Conservation (phyloP, 2,329 filamentous ascomycete genomes). For the Dactylellina drechsleri region DNA sequence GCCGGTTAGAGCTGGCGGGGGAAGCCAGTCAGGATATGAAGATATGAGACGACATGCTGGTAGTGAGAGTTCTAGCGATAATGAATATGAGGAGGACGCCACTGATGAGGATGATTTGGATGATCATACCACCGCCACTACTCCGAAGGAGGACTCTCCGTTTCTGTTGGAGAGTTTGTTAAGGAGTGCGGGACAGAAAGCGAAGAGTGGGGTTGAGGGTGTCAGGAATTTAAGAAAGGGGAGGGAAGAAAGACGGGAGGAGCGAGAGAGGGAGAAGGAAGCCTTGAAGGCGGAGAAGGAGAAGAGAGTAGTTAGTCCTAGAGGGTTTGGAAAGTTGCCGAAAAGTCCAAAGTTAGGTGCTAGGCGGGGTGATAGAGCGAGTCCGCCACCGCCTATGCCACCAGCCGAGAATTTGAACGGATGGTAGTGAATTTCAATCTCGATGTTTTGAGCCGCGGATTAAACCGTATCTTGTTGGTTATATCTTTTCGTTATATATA, state of each 20-base stretch:
- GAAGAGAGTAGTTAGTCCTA: constrained; percentile 68
- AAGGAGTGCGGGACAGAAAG: constrained; percentile 53
- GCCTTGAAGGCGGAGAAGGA: constrained; percentile 72
- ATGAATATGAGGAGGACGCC: constrained; percentile 51
- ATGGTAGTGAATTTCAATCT: constrained; percentile 15
- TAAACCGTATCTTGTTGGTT: not conserved
- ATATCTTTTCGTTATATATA: not conserved
- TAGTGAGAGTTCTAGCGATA: constrained; percentile 52
- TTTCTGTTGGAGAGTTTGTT: constrained; percentile 52
- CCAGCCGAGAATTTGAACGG: constrained; percentile 65
- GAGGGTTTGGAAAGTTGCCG: constrained; percentile 50
- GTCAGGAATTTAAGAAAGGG: constrained; percentile 63
- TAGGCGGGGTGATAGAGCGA: constrained; percentile 60
- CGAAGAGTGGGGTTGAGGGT: constrained; percentile 49
- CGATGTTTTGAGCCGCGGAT: not conserved
- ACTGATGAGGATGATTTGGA: constrained; percentile 52
- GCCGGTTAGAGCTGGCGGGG: constrained; percentile 26
- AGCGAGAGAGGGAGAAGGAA: constrained; percentile 74
- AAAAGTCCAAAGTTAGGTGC: constrained; percentile 59
- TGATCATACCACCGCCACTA: constrained; percentile 41
- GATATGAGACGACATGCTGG: constrained; percentile 27
- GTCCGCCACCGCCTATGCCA: constrained; percentile 64
- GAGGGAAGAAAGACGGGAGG: constrained; percentile 69
- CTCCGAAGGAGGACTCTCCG: constrained; percentile 49
- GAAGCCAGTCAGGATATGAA: constrained; percentile 17